Evolutionary conservation across 805 yeast species (phyloP), one percentile per base, ranked within the genome.

Genomic region (Metschnikowia drakensbergensis): DNA sequence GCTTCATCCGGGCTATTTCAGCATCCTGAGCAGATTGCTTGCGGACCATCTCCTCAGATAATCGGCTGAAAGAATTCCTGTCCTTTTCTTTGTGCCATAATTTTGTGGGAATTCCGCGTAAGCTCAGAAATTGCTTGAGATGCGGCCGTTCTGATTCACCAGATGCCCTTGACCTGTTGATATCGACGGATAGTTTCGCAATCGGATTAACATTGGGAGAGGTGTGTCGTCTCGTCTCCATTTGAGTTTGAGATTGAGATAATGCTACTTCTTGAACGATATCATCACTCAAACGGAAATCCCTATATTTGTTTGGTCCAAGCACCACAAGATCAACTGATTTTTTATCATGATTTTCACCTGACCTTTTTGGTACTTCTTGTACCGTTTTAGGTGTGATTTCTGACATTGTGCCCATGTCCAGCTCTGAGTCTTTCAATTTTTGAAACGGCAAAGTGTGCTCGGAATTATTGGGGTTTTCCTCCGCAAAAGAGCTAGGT

Each of bases 1-100:
- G 69, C 53, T 82, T 67, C 80, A 80, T 74, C 51, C 78, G 72
- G 48, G 71, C 67, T 30, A 79, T 69, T 57, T 82, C 86, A 10
- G 68, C 58, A 29, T 64, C 70, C n/a, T 45, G 58, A 29, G 50
- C 50, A 22, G 51, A 50, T 2, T 28, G 41, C 17, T 42, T 45
- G 22, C 30, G 36, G 30, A 39, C 32, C 33, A 31, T 13, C 38
- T 42, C 45, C 37, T 42, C 45, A 10, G 37, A 26, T n/a, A n/a
- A 25, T 30, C 36, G 43, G 23, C 36, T 30, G 6, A 30, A 26
- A 11, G 26, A 13, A 5, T n/a, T 8, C n/a, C 25, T 34, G 7
- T n/a, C 13, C 26, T 34, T 42, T 26, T 42, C 45, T 27, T 42
- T 42, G 32, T 42, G 45, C 45, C 45, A 49, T 28, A 47, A 23